Base-by-base conservation (phyloP, 805 yeast species). In the Lipomyces chichibuensis region DNA sequence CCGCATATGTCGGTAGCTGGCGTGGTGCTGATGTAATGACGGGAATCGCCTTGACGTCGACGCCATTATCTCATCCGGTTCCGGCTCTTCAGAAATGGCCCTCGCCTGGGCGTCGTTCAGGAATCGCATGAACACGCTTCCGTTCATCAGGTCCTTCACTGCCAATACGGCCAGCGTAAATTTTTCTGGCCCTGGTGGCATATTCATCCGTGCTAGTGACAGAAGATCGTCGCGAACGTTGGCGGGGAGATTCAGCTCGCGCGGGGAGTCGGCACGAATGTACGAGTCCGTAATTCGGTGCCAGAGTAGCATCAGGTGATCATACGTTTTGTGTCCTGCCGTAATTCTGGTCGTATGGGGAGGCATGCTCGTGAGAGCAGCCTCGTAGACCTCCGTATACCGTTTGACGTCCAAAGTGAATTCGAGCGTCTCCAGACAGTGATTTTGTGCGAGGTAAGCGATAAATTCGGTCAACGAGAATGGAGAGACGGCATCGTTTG, bases 391-490 rank as follows among this genome's bases (percentile, higher is more conserved):
- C 8, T 60, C 60, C 20, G 56, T 33, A 64, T 77, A 77, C 25
- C 74, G 64, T 8, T 63, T 63, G 35, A 71, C 76, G 60, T 77
- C 79, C 57, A 73, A 51, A 2, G 72, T 61, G 63, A 77, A 77
- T 62, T 77, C 78, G 35, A 77, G 73, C 2, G 72, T 69, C 67
- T 77, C 80, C 39, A 68, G 66, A 35, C 79, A 77, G 64, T 75
- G 77, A 46, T 74, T 71, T 52, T 74, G 74, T n/a, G 72, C 69
- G 29, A 77, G 65, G 57, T 64, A 77, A 11, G 70, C 72, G 52
- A 71, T 66, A 63, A 77, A 77, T 32, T 72, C 74, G 29, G 72
- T 46, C 53, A 75, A 64, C 43, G 75, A 64, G 71, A 68, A 77
- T 29, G 79, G 79, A 11, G 71, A 58, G 17, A 56, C 58, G 2